Conservation (phyloP, 2,329 filamentous ascomycete species). For the Mycosphaerella sp. region DNA sequence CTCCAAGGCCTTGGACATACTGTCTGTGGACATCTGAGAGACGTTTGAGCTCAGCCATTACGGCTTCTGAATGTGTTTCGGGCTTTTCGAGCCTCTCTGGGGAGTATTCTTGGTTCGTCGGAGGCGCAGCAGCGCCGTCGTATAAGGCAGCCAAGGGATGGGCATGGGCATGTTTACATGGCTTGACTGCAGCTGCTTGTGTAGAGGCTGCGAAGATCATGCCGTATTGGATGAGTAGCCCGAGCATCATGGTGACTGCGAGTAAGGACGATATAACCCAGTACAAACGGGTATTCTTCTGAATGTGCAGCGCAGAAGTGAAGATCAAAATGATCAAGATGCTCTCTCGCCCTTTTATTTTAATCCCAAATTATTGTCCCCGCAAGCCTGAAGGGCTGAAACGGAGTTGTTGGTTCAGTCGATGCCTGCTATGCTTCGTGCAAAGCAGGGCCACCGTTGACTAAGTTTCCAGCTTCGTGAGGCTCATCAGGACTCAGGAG, state of each 20-base stretch:
- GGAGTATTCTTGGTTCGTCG: not conserved
- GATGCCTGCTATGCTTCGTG: not conserved
- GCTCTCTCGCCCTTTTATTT: not conserved
- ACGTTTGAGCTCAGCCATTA: not conserved
- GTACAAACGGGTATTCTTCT: too few relatives aligned
- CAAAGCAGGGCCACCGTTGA: not conserved
- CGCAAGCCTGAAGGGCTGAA: not conserved
- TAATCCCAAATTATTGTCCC: not conserved
- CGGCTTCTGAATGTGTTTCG: not conserved
- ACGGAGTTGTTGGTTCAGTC: not conserved
- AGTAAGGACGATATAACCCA: not conserved
- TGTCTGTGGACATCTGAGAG: not conserved
- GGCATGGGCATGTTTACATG: not conserved
- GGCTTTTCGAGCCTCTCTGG: not conserved
- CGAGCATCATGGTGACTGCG: not conserved
- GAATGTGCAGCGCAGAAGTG: too few relatives aligned
- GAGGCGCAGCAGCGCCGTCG: not conserved
- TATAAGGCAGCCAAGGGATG: not conserved
- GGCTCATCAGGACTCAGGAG: too few relatives aligned
- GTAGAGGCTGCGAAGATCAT: not conserved
- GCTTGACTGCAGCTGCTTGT: not conserved
- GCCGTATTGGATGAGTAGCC: not conserved
- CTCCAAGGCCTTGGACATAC: not conserved
- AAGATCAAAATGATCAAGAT: too few relatives aligned
- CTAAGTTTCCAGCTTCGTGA: too few relatives aligned